Conservation (phyloP, 495 filamentous ascomycete species). For the Parmelia sp. region DNA sequence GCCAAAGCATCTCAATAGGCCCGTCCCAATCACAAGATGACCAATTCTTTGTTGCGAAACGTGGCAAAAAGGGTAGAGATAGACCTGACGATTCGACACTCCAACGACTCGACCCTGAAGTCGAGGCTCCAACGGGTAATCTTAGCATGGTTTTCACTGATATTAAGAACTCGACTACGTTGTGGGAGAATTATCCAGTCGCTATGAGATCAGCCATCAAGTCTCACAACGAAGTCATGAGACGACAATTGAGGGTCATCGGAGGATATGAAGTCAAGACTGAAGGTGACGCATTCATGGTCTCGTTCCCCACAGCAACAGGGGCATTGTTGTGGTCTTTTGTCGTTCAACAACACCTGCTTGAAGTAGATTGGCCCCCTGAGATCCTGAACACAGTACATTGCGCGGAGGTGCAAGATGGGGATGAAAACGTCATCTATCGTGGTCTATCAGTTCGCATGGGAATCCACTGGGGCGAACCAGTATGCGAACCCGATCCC, state of each 20-base stretch:
- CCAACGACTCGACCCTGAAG: conserved; percentile 75
- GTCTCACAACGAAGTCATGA: conserved; percentile 92
- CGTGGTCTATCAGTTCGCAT: conserved; percentile 90
- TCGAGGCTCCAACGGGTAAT: conserved; percentile 82
- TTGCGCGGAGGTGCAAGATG: conserved; percentile 73
- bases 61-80: conserved; percentile 55
- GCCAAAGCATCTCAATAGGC: conserved; percentile 73
- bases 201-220: conserved; percentile 95
- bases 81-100: conserved; percentile 72
- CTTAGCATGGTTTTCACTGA: conserved; percentile 95
- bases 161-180: conserved; percentile 94
- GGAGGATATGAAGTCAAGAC: conserved; percentile 99
- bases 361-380: conserved; percentile 85
- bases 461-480: conserved; percentile 92
- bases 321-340: conserved; percentile 94
- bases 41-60: conserved; percentile 53
- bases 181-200: conserved; percentile 94
- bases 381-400: conserved; percentile 84
- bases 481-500: conserved; percentile 90
- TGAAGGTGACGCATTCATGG: conserved; percentile 99
- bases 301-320: conserved; percentile 92
- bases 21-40: conserved; percentile 67
- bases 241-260: conserved; percentile 84
- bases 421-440: conserved; percentile 85
- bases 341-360: conserved; percentile 77